A percentile compares a stretch with the other conserved stretches of the same genome.
Conservation (phyloP, 306 rosid genomes). For the Sphenostylis stenocarpa region DNA sequence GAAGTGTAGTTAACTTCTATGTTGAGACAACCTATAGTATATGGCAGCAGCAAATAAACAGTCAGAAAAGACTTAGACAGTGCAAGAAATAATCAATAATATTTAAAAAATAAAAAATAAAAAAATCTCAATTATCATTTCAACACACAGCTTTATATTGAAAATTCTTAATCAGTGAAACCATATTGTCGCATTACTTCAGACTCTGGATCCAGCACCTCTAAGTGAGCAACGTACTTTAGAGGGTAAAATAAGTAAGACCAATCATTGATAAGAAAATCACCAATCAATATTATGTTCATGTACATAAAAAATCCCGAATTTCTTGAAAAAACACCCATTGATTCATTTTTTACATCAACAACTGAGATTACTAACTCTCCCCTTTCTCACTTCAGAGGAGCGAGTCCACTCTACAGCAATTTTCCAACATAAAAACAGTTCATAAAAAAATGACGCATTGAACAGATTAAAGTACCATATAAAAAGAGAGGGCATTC, state of each 20-base stretch:
- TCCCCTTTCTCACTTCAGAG: too few species aligned
- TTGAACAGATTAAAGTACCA: constrained; percentile 45
- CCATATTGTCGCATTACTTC: background rate
- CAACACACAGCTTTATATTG: background rate
- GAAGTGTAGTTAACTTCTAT: background rate
- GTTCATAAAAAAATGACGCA: background rate
- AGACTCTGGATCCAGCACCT: background rate
- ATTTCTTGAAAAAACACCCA: background rate
- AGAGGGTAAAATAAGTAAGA: background rate
- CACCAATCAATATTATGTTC: background rate
- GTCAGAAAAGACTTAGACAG: background rate
- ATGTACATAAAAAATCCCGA: background rate
- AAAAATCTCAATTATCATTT: background rate
- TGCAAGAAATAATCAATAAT: background rate
- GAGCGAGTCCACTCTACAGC: background rate
- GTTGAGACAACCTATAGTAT: constrained; percentile 4
- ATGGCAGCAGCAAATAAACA: background rate
- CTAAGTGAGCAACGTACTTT: background rate
- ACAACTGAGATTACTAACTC: too few species aligned
- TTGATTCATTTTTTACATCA: too few species aligned
- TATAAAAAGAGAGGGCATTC: constrained; percentile 69
- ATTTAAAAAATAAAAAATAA: too few species aligned
- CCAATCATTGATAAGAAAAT: too few species aligned
- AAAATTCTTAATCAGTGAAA: background rate
- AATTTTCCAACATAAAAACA: background rate